These are phyloP conservation scores for Teratosphaeria epicoccoides DNA, from an alignment of 2,329 filamentous ascomycete genomes.

Conservation along the genomic window DNA sequence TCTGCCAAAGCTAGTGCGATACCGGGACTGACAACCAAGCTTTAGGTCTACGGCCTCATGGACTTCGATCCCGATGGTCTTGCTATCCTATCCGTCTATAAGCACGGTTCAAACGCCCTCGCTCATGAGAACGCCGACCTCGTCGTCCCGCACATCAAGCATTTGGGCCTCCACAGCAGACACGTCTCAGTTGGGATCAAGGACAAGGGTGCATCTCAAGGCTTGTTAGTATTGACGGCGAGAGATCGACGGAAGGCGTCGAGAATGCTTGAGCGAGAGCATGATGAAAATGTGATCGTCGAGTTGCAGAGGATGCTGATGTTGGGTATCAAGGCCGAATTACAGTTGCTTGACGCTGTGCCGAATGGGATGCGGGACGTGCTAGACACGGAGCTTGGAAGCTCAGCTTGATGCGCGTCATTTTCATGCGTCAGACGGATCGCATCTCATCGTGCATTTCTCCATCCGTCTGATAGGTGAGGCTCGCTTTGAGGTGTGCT, in stretches of 20 bases:
- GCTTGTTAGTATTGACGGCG: conserved; percentile 40
- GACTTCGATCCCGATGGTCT: conserved; percentile 72
- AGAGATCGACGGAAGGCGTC: conserved; percentile 50
- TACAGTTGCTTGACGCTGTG: conserved; percentile 42
- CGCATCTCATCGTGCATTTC: too few species aligned
- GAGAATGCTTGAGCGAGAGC: conserved; percentile 36
- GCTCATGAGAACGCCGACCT: conserved; percentile 47
- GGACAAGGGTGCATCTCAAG: conserved; percentile 26
- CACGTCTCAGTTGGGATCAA: conserved; percentile 12
- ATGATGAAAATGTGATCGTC: conserved; percentile 31
- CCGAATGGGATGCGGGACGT: conserved; percentile 16
- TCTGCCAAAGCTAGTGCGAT: too few species aligned
- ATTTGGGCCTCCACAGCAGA: conserved; percentile 51
- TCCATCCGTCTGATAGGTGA: too few species aligned
- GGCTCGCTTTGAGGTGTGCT: too few species aligned
- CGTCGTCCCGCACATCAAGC: conserved; percentile 43
- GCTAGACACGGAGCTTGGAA: conserved; percentile 7
- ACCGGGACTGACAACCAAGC: background rate
- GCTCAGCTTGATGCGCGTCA: too few species aligned
- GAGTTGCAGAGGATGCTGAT: conserved; percentile 66
- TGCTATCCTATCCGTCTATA: conserved; percentile 63
- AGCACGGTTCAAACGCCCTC: conserved; percentile 53
- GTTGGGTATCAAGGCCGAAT: conserved; percentile 65
- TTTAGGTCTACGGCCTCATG: conserved; percentile 48
- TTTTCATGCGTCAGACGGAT: too few species aligned